Evolutionary conservation across 1,139 yeast species (phyloP), one percentile per base, ranked within the genome.

Genomic region (Debaryomyces nepalensis): DNA sequence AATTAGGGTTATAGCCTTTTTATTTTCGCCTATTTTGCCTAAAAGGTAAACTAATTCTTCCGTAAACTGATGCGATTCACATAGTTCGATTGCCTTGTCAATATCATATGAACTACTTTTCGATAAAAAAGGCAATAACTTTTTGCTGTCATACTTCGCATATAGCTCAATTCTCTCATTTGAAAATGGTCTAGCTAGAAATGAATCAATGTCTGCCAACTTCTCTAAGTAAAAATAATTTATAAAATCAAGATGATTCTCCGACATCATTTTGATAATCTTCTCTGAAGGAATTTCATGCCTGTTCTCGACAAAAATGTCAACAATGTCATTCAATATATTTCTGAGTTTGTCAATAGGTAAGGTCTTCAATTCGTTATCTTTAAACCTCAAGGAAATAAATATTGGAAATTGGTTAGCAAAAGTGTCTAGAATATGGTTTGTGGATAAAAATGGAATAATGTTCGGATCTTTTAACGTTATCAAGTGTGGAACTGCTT

Each of bases 11-110:
- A 93, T 66, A 0, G 98, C 98, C 45, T 79, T 76, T 49, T 77
- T 78, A 46, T 84, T 82, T 50, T 87, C 87, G 1, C 99, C 99
- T 22, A 87, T 83, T 54, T 82, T 82, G 5, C 97, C 96, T 48
- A 89, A 74, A 26, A 93, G 64, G 54, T 82, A 90, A 0, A 93
- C 96, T 38, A 89, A 70, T 57, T 91, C 98, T 37, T 84, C 81
- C 24, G 73, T 75, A 37, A 68, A 64, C 1, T 72, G 73, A 33
- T 74, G 70, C 8, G 61, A 46, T 45, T 82, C 82, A 54, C 96
- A 88, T 0, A 84, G 61, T 7, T 66, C 61, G 14, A 89, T 79
- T 0, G 97, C 96, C 24, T 60, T 55, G 39, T 82, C 87, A 32
- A 89, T 77, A 49, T 87, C 79, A 62, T 90, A 93, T 46, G 82